A percentile compares a stretch with the other conserved stretches of the same genome.
phyloP scores from a whole-genome alignment of 345 rosid genomes.

The Arabis hirsuta region DNA sequence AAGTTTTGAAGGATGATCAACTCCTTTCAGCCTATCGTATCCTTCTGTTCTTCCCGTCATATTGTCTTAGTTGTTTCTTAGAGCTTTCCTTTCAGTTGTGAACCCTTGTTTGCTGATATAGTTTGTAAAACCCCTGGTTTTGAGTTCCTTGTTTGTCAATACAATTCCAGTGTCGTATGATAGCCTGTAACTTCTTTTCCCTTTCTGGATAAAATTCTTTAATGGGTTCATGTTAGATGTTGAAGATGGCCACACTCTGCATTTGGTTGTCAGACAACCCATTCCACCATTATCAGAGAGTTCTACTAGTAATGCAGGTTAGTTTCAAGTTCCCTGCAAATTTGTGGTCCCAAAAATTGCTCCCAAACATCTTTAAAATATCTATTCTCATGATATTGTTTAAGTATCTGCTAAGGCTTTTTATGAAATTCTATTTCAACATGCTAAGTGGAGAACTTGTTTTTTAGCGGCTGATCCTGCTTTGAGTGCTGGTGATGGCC shows the following conservation, averaged over 20 bases:
- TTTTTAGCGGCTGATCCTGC: conserved; percentile 50
- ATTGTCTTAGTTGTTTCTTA: not conserved
- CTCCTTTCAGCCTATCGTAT: conserved; percentile 68
- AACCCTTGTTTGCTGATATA: conserved; percentile 19
- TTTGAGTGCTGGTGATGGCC: conserved; percentile 48
- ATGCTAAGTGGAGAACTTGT: conserved; percentile 27
- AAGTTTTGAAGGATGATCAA: conserved; percentile 65
- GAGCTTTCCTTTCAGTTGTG: not conserved
- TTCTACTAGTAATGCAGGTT: conserved; percentile 54
- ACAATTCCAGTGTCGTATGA: not conserved
- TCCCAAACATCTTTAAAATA: not conserved
- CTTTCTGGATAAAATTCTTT: conserved; percentile 28
- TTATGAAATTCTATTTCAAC: conserved; percentile 13
- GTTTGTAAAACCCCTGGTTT: conserved; percentile 6
- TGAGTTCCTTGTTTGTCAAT: not conserved
- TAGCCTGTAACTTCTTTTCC: not conserved
- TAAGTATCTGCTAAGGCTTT: not conserved
- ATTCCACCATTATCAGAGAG: conserved; percentile 50
- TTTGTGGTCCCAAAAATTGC: not conserved
- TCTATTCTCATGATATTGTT: not conserved
- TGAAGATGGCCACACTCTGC: conserved; percentile 70
- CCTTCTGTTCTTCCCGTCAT: conserved; percentile 43
- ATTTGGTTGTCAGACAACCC: conserved; percentile 64
- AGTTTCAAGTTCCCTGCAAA: conserved; percentile 20
- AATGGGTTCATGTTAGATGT: conserved; percentile 50